These are phyloP conservation scores for Vigna mungo DNA, from an alignment of 306 rosid species.

Conservation along the genomic window DNA sequence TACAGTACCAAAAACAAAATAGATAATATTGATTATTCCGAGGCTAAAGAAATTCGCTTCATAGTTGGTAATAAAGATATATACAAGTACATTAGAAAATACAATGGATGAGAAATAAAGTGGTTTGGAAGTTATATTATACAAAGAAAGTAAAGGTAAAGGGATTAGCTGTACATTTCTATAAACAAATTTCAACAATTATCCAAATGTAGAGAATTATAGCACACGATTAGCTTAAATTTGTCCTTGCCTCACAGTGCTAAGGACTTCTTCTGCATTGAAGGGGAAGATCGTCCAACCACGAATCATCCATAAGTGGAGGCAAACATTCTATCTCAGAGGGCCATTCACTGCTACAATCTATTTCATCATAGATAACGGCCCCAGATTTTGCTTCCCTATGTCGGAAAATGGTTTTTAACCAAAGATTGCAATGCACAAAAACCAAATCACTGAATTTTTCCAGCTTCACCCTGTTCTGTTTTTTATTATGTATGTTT, in stretches of 20 bases:
- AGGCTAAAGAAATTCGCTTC: too few relatives aligned
- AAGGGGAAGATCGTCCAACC: slow-evolving; percentile 64
- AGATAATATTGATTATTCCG: too few relatives aligned
- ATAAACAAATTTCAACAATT: neutral
- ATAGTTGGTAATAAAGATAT: too few relatives aligned
- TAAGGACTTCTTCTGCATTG: slow-evolving; percentile 53
- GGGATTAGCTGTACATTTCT: neutral
- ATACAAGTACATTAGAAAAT: too few relatives aligned
- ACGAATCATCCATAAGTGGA: slow-evolving; percentile 69
- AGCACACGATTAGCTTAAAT: neutral
- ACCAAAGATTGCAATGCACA: slow-evolving; percentile 78
- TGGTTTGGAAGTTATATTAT: neutral
- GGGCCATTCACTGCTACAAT: slow-evolving; percentile 73
- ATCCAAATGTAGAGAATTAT: slow-evolving; percentile 30
- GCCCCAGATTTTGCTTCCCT: slow-evolving; percentile 57
- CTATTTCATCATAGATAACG: slow-evolving; percentile 63
- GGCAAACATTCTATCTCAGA: slow-evolving; percentile 60
- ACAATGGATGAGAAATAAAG: neutral
- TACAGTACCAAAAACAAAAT: too few relatives aligned
- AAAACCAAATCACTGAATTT: slow-evolving; percentile 65
- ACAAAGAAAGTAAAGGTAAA: neutral
- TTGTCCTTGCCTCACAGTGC: slow-evolving; percentile 14
- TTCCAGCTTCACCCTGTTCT: slow-evolving; percentile 53
- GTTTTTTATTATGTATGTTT: slow-evolving; percentile 58
- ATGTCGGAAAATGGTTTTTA: slow-evolving; percentile 51